Evolutionary conservation across 495 filamentous ascomycete genomes (phyloP).

Genomic region (Umbilicaria muhlenbergii): DNA sequence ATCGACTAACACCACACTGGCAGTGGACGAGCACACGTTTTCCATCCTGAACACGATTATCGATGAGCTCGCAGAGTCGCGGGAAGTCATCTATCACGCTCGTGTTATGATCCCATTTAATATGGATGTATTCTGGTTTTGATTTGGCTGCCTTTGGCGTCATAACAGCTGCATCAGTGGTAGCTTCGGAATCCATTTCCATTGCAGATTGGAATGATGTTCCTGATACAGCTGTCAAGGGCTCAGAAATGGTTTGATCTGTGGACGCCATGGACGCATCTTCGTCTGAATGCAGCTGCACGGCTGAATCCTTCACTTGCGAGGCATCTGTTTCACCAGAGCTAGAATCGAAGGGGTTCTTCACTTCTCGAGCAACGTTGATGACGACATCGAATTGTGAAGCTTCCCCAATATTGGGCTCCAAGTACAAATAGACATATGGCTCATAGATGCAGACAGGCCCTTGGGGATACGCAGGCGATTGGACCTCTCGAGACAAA

Average conservation of each 20-base stretch:
- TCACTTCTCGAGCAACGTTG: slow-evolving; percentile 89
- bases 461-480: slow-evolving; percentile 82
- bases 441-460: slow-evolving; percentile 85
- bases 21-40: slow-evolving; percentile 90
- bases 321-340: slow-evolving; percentile 18
- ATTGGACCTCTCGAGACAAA: slow-evolving; percentile 64
- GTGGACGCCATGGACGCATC: not conserved
- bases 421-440: slow-evolving; percentile 83
- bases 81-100: slow-evolving; percentile 81
- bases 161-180: slow-evolving; percentile 29
- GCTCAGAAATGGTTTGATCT: slow-evolving; percentile 35
- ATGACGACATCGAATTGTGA: slow-evolving; percentile 79
- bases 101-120: slow-evolving; percentile 96
- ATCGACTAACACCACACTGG: slow-evolving; percentile 89
- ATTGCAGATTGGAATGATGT: slow-evolving; percentile 60
- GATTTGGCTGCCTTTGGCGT: slow-evolving; percentile 40
- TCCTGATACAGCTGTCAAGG: slow-evolving; percentile 54
- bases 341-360: slow-evolving; percentile 55
- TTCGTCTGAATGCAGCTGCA: not conserved
- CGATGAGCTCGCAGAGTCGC: slow-evolving; percentile 73
- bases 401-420: slow-evolving; percentile 77
- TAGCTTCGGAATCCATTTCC: slow-evolving; percentile 27
- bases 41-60: slow-evolving; percentile 56
- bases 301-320: slow-evolving; percentile 11
- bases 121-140: slow-evolving; percentile 84